A percentile compares a stretch with the other conserved stretches of the same genome.
Evolutionary conservation across 208 protist species (phyloP).

Genomic region (Crithidia fasciculata): DNA sequence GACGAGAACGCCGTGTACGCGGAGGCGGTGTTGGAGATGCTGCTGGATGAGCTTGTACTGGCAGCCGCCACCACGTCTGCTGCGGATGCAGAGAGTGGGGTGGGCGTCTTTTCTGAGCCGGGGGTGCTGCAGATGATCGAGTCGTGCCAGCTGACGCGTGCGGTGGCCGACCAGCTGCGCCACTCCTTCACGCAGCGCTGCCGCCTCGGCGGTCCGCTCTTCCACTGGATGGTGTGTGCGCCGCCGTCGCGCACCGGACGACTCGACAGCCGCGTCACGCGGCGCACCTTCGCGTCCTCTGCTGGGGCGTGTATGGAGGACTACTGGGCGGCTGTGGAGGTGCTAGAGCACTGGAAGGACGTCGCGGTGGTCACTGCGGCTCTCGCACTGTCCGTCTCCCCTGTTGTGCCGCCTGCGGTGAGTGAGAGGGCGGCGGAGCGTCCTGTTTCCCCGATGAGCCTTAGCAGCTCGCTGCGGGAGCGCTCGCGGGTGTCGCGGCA

Average conservation of each 20-base stretch:
- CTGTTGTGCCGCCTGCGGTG: not conserved
- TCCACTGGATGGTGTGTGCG: slow-evolving; percentile 25
- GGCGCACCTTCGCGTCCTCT: not conserved
- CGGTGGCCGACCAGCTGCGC: not conserved
- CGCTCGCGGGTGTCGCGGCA: slow-evolving; percentile 13
- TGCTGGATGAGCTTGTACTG: slow-evolving; percentile 44
- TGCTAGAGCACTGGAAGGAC: slow-evolving; percentile 31
- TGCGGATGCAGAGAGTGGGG: not conserved
- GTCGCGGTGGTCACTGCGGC: not conserved
- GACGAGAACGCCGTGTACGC: slow-evolving; percentile 23
- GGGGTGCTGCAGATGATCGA: slow-evolving; percentile 23
- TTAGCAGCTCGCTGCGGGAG: slow-evolving; percentile 2
- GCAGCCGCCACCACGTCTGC: slow-evolving; percentile 16
- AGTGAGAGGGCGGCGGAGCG: not conserved
- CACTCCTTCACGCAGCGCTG: not conserved
- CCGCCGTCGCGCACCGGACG: not conserved
- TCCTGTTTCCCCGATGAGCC: not conserved
- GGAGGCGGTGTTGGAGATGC: slow-evolving; percentile 33
- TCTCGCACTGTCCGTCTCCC: not conserved
- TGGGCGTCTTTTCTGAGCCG: slow-evolving; percentile 20
- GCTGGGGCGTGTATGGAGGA: not conserved
- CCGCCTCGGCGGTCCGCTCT: slow-evolving; percentile 4
- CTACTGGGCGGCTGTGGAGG: slow-evolving; percentile 8
- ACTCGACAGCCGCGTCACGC: not conserved
- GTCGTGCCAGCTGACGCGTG: slow-evolving; percentile 17